A percentile compares a stretch with the other conserved stretches of the same genome.
Conservation (phyloP, 331 rosid genomes). For the Malus hybrid region DNA sequence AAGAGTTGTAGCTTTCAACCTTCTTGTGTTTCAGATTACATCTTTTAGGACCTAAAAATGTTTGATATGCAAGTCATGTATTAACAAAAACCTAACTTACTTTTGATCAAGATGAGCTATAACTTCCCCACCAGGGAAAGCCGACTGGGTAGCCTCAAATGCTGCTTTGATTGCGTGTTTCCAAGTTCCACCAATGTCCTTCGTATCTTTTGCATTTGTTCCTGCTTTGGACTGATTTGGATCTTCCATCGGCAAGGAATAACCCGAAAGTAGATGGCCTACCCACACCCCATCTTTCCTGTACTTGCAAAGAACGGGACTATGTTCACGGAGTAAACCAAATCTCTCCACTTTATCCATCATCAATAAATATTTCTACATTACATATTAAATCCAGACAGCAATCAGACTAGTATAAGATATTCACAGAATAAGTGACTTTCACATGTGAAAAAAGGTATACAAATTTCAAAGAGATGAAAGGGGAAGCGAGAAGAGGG, state of each 20-base stretch:
- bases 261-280: conserved; percentile 95
- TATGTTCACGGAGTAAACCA: not conserved
- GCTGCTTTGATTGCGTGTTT: conserved; percentile 64
- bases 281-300: conserved; percentile 92
- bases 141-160: conserved; percentile 60
- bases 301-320: conserved; percentile 1
- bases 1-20: not conserved
- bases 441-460: not conserved
- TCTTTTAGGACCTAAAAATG: not conserved
- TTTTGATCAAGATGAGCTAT: conserved; percentile 93
- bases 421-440: not conserved
- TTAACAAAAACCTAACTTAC: conserved; percentile 32
- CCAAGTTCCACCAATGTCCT: conserved; percentile 83
- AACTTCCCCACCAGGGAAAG: conserved; percentile 92
- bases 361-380: not conserved
- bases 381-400: not conserved
- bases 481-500: not conserved
- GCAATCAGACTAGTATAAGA: not conserved
- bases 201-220: conserved; percentile 28
- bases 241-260: conserved; percentile 93
- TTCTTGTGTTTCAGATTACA: not conserved
- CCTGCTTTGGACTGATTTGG: conserved; percentile 52
- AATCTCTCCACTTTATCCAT: not conserved
- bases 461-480: not conserved
- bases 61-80: not conserved